Percentiles rank a stretch among this genome's conserved stretches.
These are phyloP conservation scores for Vigna radiata DNA, from an alignment of 306 rosid genomes.

Conservation along the genomic window DNA sequence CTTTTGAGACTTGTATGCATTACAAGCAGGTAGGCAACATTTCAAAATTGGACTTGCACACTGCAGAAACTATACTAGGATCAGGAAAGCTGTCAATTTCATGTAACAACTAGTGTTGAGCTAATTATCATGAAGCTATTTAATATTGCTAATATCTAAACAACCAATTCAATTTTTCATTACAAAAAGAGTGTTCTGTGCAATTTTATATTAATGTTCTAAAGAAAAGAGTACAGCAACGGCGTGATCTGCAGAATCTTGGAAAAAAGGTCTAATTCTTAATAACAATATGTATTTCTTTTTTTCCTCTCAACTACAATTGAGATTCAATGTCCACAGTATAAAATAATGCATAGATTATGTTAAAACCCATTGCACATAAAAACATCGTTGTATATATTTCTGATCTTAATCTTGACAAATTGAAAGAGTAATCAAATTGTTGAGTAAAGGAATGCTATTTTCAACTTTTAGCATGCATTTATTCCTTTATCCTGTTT, in stretches of 20 bases:
- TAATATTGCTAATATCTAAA: slow-evolving; percentile 25
- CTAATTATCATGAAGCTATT: neutral
- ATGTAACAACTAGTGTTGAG: neutral
- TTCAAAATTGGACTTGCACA: slow-evolving; percentile 34
- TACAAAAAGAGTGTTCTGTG: neutral
- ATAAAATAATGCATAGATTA: slow-evolving; percentile 20
- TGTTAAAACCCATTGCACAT: neutral
- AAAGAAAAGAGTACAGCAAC: neutral
- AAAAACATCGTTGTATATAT: slow-evolving; percentile 13
- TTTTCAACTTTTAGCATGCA: slow-evolving; percentile 29
- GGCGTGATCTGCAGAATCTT: neutral
- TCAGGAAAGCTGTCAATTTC: slow-evolving; percentile 33
- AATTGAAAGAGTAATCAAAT: neutral
- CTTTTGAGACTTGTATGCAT: slow-evolving; percentile 36
- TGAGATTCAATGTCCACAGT: slow-evolving; percentile 20
- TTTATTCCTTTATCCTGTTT: slow-evolving; percentile 12
- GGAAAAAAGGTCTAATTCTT: slow-evolving; percentile 13
- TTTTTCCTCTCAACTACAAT: neutral
- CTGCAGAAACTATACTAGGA: slow-evolving; percentile 36
- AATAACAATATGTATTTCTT: slow-evolving; percentile 1
- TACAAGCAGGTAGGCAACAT: slow-evolving; percentile 31
- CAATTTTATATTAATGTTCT: neutral
- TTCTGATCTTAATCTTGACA: slow-evolving; percentile 26
- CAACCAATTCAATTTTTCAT: neutral
- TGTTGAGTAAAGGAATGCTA: slow-evolving; percentile 8